Percentiles rank a stretch among this genome's conserved stretches.
phyloP scores from a whole-genome alignment of 306 rosid genomes.

The Cicer arietinum region DNA sequence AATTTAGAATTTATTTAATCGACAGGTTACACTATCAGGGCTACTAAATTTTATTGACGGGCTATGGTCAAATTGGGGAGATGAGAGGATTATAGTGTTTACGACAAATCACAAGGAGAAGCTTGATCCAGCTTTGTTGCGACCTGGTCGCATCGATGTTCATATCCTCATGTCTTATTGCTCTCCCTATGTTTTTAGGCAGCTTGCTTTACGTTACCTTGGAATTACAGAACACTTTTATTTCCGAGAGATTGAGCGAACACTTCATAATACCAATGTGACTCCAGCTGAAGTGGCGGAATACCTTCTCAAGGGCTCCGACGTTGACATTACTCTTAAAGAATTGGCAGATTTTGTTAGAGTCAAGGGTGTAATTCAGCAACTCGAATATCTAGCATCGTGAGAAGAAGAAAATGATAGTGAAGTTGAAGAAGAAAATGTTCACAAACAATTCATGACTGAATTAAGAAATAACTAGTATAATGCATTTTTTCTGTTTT shows the following conservation, averaged over 20 bases:
- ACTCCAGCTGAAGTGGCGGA: slow-evolving; percentile 60
- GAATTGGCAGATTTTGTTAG: slow-evolving; percentile 21
- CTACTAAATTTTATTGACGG: slow-evolving; percentile 54
- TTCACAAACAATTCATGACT: background rate
- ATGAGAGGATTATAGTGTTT: slow-evolving; percentile 58
- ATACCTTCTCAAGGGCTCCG: slow-evolving; percentile 47
- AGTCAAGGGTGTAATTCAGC: slow-evolving; percentile 35
- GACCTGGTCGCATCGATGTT: slow-evolving; percentile 59
- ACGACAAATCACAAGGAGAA: slow-evolving; percentile 57
- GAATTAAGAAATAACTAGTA: too few species aligned
- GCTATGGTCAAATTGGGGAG: slow-evolving; percentile 60
- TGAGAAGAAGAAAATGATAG: slow-evolving; percentile 7
- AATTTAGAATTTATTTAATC: background rate
- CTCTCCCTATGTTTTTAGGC: slow-evolving; percentile 45
- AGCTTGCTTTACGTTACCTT: slow-evolving; percentile 49
- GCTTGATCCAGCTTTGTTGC: slow-evolving; percentile 50
- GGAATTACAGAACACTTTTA: slow-evolving; percentile 37
- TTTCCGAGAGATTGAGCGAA: slow-evolving; percentile 39
- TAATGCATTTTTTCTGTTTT: background rate
- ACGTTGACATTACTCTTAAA: slow-evolving; percentile 24
- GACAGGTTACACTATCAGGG: slow-evolving; percentile 50
- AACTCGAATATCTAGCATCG: slow-evolving; percentile 18
- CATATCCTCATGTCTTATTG: slow-evolving; percentile 56
- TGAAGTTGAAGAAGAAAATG: background rate
- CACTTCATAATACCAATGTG: slow-evolving; percentile 37